These are phyloP conservation scores for Aspergillus sp. DNA, from an alignment of 2,329 filamentous ascomycete species.

Conservation along the genomic window DNA sequence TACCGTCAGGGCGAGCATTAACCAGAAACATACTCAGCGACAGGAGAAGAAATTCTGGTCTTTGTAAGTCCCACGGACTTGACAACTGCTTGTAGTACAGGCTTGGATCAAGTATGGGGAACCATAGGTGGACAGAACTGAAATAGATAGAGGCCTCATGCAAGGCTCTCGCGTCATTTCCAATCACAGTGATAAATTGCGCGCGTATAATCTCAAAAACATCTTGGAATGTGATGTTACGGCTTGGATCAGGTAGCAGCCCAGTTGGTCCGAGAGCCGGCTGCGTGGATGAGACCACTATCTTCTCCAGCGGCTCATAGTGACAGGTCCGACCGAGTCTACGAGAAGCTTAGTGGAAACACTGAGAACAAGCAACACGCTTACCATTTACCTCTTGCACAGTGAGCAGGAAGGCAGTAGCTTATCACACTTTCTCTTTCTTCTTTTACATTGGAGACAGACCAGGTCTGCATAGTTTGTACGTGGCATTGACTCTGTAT, in stretches of 20 bases:
- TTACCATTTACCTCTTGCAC: neutral
- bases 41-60: neutral
- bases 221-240: neutral
- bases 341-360: neutral
- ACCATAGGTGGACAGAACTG: neutral
- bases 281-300: neutral
- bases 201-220: neutral
- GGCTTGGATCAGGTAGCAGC: neutral
- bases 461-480: neutral
- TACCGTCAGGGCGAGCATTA: neutral
- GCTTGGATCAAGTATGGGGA: neutral
- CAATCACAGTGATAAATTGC: neutral
- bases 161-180: neutral
- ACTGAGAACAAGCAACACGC: too few species aligned
- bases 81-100: neutral
- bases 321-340: neutral
- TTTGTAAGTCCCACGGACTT: neutral
- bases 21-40: neutral
- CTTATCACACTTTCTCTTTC: neutral
- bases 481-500: neutral
- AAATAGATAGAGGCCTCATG: neutral
- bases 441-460: neutral
- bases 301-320: neutral
- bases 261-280: neutral
- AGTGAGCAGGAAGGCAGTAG: neutral